Conservation (phyloP, 805 yeast genomes). For the Wickerhamomyces hampshirensis region DNA sequence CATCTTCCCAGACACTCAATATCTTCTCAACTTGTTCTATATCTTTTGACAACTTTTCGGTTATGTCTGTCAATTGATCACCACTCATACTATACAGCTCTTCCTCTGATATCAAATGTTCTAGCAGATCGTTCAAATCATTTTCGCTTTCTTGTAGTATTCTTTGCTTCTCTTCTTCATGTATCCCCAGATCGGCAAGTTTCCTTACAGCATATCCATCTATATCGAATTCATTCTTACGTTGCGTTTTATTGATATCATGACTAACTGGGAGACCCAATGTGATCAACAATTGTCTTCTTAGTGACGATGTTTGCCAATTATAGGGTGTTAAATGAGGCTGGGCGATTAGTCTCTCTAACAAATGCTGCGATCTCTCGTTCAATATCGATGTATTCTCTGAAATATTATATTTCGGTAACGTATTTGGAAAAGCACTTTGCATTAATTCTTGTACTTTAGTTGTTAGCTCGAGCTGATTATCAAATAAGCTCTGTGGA, state of each 20-base stretch:
- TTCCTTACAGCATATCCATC: slow-evolving; percentile 15
- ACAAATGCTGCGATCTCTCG: slow-evolving; percentile 36
- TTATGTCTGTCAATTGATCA: slow-evolving; percentile 34
- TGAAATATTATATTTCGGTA: slow-evolving; percentile 7
- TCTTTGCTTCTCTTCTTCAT: slow-evolving; percentile 27
- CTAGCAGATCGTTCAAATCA: slow-evolving; percentile 15
- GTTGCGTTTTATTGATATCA: slow-evolving; percentile 42
- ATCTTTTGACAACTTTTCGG: slow-evolving; percentile 28
- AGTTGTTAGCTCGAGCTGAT: slow-evolving; percentile 4
- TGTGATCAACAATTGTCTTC: slow-evolving; percentile 57
- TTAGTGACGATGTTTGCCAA: slow-evolving; percentile 65
- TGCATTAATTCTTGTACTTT: slow-evolving; percentile 7
- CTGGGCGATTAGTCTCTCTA: slow-evolving; percentile 41
- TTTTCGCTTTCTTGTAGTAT: slow-evolving; percentile 20
- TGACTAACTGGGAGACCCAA: slow-evolving; percentile 67
- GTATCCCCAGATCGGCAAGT: slow-evolving; percentile 29
- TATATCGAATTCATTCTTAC: slow-evolving; percentile 21
- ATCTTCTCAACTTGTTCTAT: slow-evolving; percentile 33
- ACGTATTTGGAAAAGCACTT: slow-evolving; percentile 10
- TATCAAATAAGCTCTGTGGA: slow-evolving; percentile 14
- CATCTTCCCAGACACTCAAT: slow-evolving; percentile 47
- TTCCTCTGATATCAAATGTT: slow-evolving; percentile 14
- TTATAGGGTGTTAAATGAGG: slow-evolving; percentile 54
- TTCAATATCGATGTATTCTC: slow-evolving; percentile 17
- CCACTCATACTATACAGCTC: slow-evolving; percentile 24